Conservation (phyloP, 306 rosid species). For the Vigna radiata region DNA sequence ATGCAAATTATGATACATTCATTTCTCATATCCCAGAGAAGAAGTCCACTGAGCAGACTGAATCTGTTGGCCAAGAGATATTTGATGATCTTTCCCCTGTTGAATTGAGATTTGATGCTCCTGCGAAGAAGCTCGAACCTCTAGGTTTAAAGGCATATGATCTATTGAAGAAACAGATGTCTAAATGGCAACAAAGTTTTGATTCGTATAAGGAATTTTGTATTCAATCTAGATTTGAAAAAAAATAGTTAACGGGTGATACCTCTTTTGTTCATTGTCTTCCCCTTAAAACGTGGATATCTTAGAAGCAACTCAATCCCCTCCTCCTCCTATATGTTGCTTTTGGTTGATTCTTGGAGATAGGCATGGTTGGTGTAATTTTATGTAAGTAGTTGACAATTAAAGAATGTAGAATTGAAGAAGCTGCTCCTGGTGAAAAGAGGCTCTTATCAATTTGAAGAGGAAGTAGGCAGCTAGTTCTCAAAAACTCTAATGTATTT, state of each 20-base stretch:
- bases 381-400: slow-evolving; percentile 69
- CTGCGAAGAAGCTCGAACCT: slow-evolving; percentile 45
- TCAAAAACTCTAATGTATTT: slow-evolving; percentile 72
- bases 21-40: slow-evolving; percentile 49
- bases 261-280: too few relatives aligned
- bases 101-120: slow-evolving; percentile 61
- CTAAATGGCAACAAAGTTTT: slow-evolving; percentile 61
- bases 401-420: slow-evolving; percentile 97
- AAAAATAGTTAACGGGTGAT: too few relatives aligned
- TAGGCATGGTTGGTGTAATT: too few relatives aligned
- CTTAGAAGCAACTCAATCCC: too few relatives aligned
- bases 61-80: slow-evolving; percentile 51
- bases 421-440: slow-evolving; percentile 79
- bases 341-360: too few relatives aligned
- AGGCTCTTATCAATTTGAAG: slow-evolving; percentile 87
- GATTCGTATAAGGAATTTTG: slow-evolving; percentile 50
- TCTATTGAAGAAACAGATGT: slow-evolving; percentile 60
- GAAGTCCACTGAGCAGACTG: slow-evolving; percentile 48
- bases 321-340: too few relatives aligned
- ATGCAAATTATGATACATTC: slow-evolving; percentile 52
- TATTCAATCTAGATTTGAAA: slow-evolving; percentile 38
- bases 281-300: too few relatives aligned
- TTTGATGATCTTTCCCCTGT: slow-evolving; percentile 65
- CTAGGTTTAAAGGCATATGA: slow-evolving; percentile 55
- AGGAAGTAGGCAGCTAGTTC: slow-evolving; percentile 93